A percentile compares a stretch with the other conserved stretches of the same genome.
These are phyloP conservation scores for Phaffia australis DNA, from an alignment of 768 basidiomycete genomes.

Conservation along the genomic window DNA sequence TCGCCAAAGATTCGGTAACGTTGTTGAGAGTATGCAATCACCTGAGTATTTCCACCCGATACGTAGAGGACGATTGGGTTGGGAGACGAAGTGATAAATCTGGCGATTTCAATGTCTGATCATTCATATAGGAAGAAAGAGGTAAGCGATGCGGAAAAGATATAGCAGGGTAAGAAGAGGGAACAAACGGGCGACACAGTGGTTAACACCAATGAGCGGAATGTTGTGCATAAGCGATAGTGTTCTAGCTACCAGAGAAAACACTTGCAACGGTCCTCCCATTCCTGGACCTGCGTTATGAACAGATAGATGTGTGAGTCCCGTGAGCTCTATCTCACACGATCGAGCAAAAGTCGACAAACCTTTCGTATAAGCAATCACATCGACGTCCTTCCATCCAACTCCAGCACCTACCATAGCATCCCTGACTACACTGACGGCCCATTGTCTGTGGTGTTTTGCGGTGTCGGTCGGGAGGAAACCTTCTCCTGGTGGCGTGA, in stretches of 20 bases:
- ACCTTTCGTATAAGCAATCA: slow-evolving; percentile 98
- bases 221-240: slow-evolving; percentile 77
- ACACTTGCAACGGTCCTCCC: slow-evolving; percentile 93
- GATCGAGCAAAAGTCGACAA: slow-evolving; percentile 23
- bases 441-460: slow-evolving; percentile 90
- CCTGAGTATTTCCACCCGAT: slow-evolving; percentile 97
- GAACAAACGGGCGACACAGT: slow-evolving; percentile 87
- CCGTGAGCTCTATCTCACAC: slow-evolving; percentile 3
- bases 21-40: slow-evolving; percentile 95
- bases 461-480: slow-evolving; percentile 95
- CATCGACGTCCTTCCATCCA: slow-evolving; percentile 69
- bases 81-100: slow-evolving; percentile 82
- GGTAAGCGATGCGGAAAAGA: neutral
- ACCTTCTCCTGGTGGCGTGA: slow-evolving; percentile 95
- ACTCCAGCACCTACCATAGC: slow-evolving; percentile 58
- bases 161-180: neutral
- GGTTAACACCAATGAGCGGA: slow-evolving; percentile 94
- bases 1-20: slow-evolving; percentile 98
- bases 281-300: slow-evolving; percentile 80
- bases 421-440: slow-evolving; percentile 63
- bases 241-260: slow-evolving; percentile 84
- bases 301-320: neutral
- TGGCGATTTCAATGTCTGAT: slow-evolving; percentile 96
- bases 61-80: slow-evolving; percentile 97
- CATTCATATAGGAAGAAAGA: neutral